A percentile compares a stretch with the other conserved stretches of the same genome.
These are phyloP conservation scores for Meyerozyma elateridarum DNA, from an alignment of 1,139 yeast species.

Conservation along the genomic window DNA sequence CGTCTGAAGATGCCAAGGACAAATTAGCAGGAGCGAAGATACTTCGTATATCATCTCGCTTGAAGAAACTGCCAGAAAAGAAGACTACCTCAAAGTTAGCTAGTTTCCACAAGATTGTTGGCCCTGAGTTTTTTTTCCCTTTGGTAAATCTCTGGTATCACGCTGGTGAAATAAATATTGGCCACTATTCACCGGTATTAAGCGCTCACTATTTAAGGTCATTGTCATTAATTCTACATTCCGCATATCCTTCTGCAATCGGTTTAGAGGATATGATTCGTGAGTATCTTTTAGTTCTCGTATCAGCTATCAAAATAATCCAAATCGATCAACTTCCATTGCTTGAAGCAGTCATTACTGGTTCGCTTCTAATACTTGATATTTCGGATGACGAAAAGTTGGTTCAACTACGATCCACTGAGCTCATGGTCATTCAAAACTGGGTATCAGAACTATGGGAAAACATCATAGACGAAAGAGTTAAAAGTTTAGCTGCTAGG, in stretches of 20 bases:
- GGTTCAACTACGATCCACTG: slow-evolving; percentile 22
- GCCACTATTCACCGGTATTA: slow-evolving; percentile 51
- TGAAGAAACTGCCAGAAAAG: slow-evolving; percentile 12
- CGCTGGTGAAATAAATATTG: slow-evolving; percentile 41
- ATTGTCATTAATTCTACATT: slow-evolving; percentile 48
- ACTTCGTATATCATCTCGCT: slow-evolving; percentile 43
- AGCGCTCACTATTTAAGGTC: slow-evolving; percentile 59
- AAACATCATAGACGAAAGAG: slow-evolving; percentile 36
- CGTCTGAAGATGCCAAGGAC: slow-evolving; percentile 39
- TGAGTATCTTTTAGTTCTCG: slow-evolving; percentile 44
- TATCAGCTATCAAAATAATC: slow-evolving; percentile 17
- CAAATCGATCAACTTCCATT: slow-evolving; percentile 27
- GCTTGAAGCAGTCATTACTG: slow-evolving; percentile 46
- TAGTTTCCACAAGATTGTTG: slow-evolving; percentile 45
- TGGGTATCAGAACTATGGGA: slow-evolving; percentile 47
- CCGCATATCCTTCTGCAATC: slow-evolving; percentile 51
- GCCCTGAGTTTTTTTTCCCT: slow-evolving; percentile 50
- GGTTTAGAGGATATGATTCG: slow-evolving; percentile 53
- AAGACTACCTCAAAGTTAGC: slow-evolving; percentile 15
- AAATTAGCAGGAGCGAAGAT: slow-evolving; percentile 45
- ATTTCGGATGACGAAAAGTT: slow-evolving; percentile 36
- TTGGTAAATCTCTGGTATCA: slow-evolving; percentile 53
- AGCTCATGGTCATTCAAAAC: slow-evolving; percentile 28
- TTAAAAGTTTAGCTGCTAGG: slow-evolving; percentile 49
- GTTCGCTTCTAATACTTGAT: slow-evolving; percentile 44